These are phyloP conservation scores for Geotrichum siamense DNA, from an alignment of 1,139 yeast species.

Conservation along the genomic window DNA sequence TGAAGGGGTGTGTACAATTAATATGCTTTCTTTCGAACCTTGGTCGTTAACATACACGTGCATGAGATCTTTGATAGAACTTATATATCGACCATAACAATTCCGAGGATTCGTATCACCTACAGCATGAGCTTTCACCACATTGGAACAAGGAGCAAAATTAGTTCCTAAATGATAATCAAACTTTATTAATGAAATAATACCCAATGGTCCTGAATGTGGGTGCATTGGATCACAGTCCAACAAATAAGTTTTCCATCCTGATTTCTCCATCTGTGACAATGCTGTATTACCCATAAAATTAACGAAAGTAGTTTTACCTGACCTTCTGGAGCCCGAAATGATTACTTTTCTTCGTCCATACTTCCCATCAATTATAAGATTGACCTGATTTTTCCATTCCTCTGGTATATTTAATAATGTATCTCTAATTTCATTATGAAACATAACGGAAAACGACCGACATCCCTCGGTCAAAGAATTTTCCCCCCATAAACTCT, in stretches of 20 bases:
- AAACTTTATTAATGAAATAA: conserved; percentile 40
- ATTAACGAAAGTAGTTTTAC: conserved; percentile 70
- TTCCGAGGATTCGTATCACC: conserved; percentile 73
- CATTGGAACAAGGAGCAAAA: conserved; percentile 26
- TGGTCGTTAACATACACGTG: conserved; percentile 27
- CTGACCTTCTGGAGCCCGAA: conserved; percentile 68
- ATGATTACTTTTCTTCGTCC: conserved; percentile 33
- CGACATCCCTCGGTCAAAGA: conserved; percentile 1
- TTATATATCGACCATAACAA: conserved; percentile 52
- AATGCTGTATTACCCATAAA: conserved; percentile 44
- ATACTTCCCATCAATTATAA: conserved; percentile 12
- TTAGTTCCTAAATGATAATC: conserved; percentile 32
- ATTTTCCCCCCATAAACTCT: conserved; percentile 29
- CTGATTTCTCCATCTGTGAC: conserved; percentile 17
- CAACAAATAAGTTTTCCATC: conserved; percentile 41
- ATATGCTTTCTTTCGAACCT: conserved; percentile 32
- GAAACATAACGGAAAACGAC: conserved; percentile 17
- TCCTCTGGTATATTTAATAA: conserved; percentile 21
- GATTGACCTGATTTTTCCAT: conserved; percentile 25
- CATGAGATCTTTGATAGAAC: conserved; percentile 42
- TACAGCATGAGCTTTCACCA: conserved; percentile 42
- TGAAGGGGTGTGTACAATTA: conserved; percentile 80
- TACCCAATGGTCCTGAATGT: conserved; percentile 68
- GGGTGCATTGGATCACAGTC: conserved; percentile 94
- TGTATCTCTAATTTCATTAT: conserved; percentile 18